Percentiles rank a stretch among this genome's conserved stretches.
Evolutionary conservation across 345 rosid genomes (phyloP).

Genomic region (Moricandia moricandioides): DNA sequence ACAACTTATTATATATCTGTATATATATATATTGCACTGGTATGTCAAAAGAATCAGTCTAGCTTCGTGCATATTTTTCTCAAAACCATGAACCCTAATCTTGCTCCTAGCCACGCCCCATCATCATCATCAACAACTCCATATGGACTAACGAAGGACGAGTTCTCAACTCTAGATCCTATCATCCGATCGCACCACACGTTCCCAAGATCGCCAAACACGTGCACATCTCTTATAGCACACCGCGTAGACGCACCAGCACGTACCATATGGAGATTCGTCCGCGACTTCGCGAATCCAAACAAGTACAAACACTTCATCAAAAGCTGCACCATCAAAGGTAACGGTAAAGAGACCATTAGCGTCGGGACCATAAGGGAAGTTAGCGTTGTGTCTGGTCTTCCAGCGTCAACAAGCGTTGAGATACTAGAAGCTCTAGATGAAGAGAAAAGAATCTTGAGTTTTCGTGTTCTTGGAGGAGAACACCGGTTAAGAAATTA

Average conservation of each 20-base stretch:
- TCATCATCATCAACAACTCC: conserved; percentile 15
- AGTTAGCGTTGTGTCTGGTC: conserved; percentile 32
- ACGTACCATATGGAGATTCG: conserved; percentile 28
- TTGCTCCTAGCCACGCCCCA: neutral
- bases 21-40: conserved; percentile 12
- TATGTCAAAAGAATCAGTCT: conserved; percentile 25
- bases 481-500: conserved; percentile 37
- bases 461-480: conserved; percentile 38
- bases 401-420: conserved; percentile 37
- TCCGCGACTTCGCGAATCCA: conserved; percentile 31
- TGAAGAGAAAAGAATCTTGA: conserved; percentile 23
- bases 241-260: conserved; percentile 36
- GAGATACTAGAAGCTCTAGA: conserved; percentile 34
- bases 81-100: conserved; percentile 29
- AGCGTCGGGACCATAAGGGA: conserved; percentile 33
- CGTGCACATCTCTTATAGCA: conserved; percentile 34
- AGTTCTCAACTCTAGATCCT: conserved; percentile 22
- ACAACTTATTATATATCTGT: neutral
- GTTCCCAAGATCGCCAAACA: conserved; percentile 28
- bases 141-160: conserved; percentile 28
- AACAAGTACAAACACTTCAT: conserved; percentile 37
- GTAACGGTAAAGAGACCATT: conserved; percentile 17
- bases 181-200: conserved; percentile 28
- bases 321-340: conserved; percentile 33
- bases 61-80: neutral